Evolutionary conservation across 352 stramenopile species (phyloP).

Genomic region (Thalassiosira sp.): DNA sequence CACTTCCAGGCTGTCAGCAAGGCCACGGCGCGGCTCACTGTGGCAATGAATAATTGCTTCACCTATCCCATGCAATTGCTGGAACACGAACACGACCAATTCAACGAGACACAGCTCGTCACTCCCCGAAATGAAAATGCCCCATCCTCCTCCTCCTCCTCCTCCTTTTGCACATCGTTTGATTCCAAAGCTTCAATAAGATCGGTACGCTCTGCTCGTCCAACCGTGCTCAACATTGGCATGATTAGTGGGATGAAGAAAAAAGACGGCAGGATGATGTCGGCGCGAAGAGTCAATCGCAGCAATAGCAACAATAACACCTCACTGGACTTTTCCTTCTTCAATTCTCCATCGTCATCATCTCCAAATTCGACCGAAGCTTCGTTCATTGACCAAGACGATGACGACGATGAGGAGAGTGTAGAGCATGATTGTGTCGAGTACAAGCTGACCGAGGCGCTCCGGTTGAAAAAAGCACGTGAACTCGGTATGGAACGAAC

Average conservation of each 20-base stretch:
- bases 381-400: slow-evolving; percentile 19
- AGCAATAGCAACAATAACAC: slow-evolving; percentile 9
- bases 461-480: slow-evolving; percentile 62
- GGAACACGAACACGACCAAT: slow-evolving; percentile 33
- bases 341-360: slow-evolving; percentile 8
- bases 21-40: slow-evolving; percentile 48
- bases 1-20: slow-evolving; percentile 36
- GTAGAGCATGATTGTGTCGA: slow-evolving; percentile 67
- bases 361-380: slow-evolving; percentile 13
- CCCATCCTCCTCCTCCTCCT: neutral
- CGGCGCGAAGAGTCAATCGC: slow-evolving; percentile 12
- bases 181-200: slow-evolving; percentile 35
- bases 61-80: slow-evolving; percentile 17
- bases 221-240: slow-evolving; percentile 45
- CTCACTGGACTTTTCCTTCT: slow-evolving; percentile 38
- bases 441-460: slow-evolving; percentile 73
- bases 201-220: slow-evolving; percentile 21
- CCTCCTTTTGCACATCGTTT: slow-evolving; percentile 29
- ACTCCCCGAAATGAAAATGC: slow-evolving; percentile 22
- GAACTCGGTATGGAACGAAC: slow-evolving; percentile 53
- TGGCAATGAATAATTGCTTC: slow-evolving; percentile 47
- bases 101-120: slow-evolving; percentile 8
- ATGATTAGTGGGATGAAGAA: slow-evolving; percentile 44
- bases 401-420: slow-evolving; percentile 44
- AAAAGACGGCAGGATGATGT: slow-evolving; percentile 34